Percentiles rank a stretch among this genome's conserved stretches.
Conservation (phyloP, 805 yeast species). For the Ogataea philodendri region DNA sequence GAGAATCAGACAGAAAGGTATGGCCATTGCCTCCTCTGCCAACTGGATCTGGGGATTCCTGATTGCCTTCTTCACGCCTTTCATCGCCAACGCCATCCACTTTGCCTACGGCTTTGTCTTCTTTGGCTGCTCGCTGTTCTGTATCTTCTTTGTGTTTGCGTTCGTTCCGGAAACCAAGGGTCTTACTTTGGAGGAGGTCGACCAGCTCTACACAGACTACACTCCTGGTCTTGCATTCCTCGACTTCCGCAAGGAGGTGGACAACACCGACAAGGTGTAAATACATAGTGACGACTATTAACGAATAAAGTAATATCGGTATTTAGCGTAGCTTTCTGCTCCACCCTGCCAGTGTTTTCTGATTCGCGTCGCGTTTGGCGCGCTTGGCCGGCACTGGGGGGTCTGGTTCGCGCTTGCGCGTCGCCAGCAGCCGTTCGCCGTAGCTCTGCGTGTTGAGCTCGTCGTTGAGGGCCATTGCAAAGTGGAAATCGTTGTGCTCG, state of each 20-base stretch:
- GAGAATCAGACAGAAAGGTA: constrained; percentile 59
- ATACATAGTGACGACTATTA: constrained; percentile 3
- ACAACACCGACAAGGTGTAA: constrained; percentile 2
- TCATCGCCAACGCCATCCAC: constrained; percentile 51
- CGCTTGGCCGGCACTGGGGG: constrained; percentile 1
- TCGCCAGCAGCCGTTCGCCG: constrained; percentile 18
- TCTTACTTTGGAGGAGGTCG: constrained; percentile 54
- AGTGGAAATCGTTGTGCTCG: constrained; percentile 32
- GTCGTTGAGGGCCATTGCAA: constrained; percentile 25
- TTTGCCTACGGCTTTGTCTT: constrained; percentile 58
- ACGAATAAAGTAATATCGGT: too few species aligned
- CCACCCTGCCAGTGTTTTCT: constrained; percentile 6
- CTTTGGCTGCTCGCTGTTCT: constrained; percentile 53
- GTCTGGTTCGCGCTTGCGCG: constrained; percentile 2
- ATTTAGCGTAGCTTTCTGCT: constrained; percentile 5
- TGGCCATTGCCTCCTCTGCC: constrained; percentile 63
- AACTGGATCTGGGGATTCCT: constrained; percentile 64
- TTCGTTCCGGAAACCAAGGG: constrained; percentile 58
- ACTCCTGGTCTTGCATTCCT: constrained; percentile 34
- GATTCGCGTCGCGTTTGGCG: constrained; percentile 4
- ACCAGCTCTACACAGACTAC: constrained; percentile 43
- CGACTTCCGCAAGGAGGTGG: constrained; percentile 24
- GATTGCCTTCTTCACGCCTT: constrained; percentile 58
- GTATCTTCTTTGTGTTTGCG: constrained; percentile 52
- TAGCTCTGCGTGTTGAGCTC: constrained; percentile 20